These are phyloP conservation scores for Acer saccharum DNA, from an alignment of 345 rosid genomes.

Conservation along the genomic window DNA sequence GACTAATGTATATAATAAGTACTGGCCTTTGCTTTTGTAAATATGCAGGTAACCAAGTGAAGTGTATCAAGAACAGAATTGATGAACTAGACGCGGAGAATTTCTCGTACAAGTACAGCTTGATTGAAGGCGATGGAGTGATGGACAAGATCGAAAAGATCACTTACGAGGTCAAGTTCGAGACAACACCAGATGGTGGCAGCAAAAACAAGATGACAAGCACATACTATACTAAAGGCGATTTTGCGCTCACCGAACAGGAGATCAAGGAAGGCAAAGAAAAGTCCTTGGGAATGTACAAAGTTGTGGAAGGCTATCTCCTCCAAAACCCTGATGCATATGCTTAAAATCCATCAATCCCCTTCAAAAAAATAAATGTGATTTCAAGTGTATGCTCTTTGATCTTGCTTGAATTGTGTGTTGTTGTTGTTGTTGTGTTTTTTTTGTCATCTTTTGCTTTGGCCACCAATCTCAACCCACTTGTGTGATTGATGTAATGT, in stretches of 20 bases:
- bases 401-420: not conserved
- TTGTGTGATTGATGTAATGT: not conserved
- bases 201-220: constrained; percentile 37
- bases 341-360: constrained; percentile 13
- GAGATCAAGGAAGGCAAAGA: constrained; percentile 34
- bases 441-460: not conserved
- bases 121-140: constrained; percentile 34
- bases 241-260: constrained; percentile 29
- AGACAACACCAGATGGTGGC: constrained; percentile 34
- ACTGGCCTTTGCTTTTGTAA: not conserved
- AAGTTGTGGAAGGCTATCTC: constrained; percentile 37
- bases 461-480: not conserved
- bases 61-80: constrained; percentile 31
- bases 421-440: not conserved
- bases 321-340: constrained; percentile 35
- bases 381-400: not conserved
- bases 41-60: constrained; percentile 31
- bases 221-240: constrained; percentile 34
- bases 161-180: constrained; percentile 27
- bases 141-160: constrained; percentile 31
- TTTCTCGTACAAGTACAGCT: constrained; percentile 30
- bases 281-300: constrained; percentile 36
- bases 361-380: not conserved
- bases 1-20: not conserved
- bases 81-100: constrained; percentile 36